Evolutionary conservation across 768 basidiomycete genomes (phyloP).

Genomic region (Leucosporidium yakuticum): DNA sequence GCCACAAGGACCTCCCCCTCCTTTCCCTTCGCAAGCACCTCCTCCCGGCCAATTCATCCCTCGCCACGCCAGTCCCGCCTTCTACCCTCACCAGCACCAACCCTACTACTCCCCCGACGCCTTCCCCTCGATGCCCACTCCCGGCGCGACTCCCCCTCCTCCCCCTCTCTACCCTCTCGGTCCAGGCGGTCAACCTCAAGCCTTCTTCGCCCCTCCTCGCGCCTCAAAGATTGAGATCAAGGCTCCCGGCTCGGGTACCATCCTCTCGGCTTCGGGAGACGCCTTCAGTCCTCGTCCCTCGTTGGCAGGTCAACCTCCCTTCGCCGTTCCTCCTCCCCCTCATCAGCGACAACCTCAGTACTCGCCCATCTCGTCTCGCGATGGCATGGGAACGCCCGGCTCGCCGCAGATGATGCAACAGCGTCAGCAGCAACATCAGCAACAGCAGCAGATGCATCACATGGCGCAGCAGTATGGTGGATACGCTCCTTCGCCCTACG

Average conservation of each 20-base stretch:
- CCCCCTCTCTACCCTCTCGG: constrained; percentile 10
- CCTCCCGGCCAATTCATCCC: constrained; percentile 8
- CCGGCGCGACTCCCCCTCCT: constrained; percentile 14
- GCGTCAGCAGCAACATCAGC: no score
- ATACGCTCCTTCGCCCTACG: no score
- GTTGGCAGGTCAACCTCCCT: not conserved
- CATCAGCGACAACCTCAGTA: not conserved
- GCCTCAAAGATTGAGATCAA: constrained; percentile 30
- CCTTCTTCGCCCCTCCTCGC: constrained; percentile 32
- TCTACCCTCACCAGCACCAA: constrained; percentile 14
- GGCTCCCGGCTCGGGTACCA: not conserved
- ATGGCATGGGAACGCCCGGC: not conserved
- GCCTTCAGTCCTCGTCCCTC: not conserved
- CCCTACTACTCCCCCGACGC: constrained; percentile 18
- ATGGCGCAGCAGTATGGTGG: no score
- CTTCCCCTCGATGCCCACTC: constrained; percentile 17
- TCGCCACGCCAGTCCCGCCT: constrained; percentile 23
- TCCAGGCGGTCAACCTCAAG: constrained; percentile 2
- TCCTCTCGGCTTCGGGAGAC: not conserved
- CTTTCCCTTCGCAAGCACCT: not conserved
- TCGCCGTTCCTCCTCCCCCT: not conserved
- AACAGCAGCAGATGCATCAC: no score
- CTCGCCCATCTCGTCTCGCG: not conserved
- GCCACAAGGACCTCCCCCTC: not conserved
- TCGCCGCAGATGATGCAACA: not conserved